A percentile compares a stretch with the other conserved stretches of the same genome.
Conservation (phyloP, 805 yeast species). For the Saccharomycopsis guyanensis region DNA sequence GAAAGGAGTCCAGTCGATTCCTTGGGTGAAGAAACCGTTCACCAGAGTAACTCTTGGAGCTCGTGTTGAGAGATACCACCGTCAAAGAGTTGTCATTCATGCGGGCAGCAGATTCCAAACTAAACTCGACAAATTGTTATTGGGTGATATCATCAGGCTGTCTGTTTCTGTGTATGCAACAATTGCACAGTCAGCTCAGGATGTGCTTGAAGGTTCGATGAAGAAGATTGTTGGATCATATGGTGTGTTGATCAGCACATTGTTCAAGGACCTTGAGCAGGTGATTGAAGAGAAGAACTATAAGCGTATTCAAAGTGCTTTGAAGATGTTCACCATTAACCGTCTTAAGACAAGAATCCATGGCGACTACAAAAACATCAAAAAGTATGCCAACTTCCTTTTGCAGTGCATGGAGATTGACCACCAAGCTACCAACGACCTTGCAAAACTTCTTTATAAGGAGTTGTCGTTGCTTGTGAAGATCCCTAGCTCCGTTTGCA, state of each 20-base stretch:
- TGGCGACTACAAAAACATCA: conserved; percentile 47
- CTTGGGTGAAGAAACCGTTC: conserved; percentile 57
- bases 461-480: conserved; percentile 34
- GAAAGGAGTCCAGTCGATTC: conserved; percentile 52
- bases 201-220: conserved; percentile 58
- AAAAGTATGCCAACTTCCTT: conserved; percentile 40
- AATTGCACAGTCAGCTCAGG: conserved; percentile 63
- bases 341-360: conserved; percentile 52
- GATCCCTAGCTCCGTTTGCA: conserved; percentile 47
- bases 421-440: conserved; percentile 42
- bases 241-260: conserved; percentile 40
- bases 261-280: conserved; percentile 41
- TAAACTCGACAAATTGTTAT: conserved; percentile 49
- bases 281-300: conserved; percentile 44
- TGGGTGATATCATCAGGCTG: conserved; percentile 57
- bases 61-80: conserved; percentile 65
- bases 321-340: conserved; percentile 48
- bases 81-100: conserved; percentile 62
- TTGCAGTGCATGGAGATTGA: conserved; percentile 50
- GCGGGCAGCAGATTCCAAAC: conserved; percentile 69
- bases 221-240: conserved; percentile 64
- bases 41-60: conserved; percentile 77
- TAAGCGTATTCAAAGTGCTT: conserved; percentile 55
- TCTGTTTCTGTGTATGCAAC: conserved; percentile 65
- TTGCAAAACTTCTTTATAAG: conserved; percentile 46